Percentiles rank a stretch among this genome's conserved stretches.
Evolutionary conservation across 202 grass and related monocot genomes (phyloP).

Genomic region (Digitaria exilis): DNA sequence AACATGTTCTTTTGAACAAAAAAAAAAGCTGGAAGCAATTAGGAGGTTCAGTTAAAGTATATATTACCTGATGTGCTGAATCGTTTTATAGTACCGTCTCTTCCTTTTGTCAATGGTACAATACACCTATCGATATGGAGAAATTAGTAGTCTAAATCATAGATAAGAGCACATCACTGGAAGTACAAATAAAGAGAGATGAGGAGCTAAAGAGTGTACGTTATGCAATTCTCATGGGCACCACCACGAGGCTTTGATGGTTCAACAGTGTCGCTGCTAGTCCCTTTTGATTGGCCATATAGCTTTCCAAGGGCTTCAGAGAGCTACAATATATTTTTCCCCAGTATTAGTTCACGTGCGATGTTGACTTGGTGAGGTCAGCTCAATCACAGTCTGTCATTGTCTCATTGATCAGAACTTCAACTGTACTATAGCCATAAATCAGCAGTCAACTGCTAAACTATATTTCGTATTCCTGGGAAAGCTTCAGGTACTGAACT

Average conservation of each 20-base stretch:
- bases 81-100: constrained; percentile 45
- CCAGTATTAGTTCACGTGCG: constrained; percentile 4
- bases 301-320: constrained; percentile 98
- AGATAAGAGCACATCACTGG: background rate
- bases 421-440: background rate
- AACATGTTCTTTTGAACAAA: background rate
- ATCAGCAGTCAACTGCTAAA: background rate
- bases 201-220: constrained; percentile 44
- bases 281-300: constrained; percentile 84
- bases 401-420: background rate
- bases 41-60: background rate
- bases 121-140: constrained; percentile 63
- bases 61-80: constrained; percentile 93
- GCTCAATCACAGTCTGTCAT: background rate
- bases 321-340: constrained; percentile 54
- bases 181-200: background rate
- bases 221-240: constrained; percentile 98
- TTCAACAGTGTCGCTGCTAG: constrained; percentile 69
- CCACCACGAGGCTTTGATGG: constrained; percentile 76
- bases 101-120: constrained; percentile 60
- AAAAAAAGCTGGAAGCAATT: background rate
- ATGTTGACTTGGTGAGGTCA: background rate
- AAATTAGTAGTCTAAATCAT: background rate
- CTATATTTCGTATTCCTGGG: background rate
- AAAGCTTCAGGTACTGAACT: background rate